Base-by-base conservation (phyloP, 176 grass and related monocot genomes). In the Elymus sibiricus region DNA sequence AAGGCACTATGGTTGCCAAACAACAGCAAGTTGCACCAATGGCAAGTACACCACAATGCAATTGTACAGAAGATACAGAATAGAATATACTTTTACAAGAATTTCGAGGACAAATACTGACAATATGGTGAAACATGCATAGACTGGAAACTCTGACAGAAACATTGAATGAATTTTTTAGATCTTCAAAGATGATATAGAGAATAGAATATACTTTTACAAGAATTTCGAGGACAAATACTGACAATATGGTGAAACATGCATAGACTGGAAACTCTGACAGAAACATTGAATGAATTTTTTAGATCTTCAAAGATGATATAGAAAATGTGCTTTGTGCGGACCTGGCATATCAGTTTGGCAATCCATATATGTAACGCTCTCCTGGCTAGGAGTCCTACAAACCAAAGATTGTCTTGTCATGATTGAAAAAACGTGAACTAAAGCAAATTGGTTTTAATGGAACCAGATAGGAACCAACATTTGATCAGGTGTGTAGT, bases 311-410 rank as follows among this genome's bases (percentile, higher is more conserved):
- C 19, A 16, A 46, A 61, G 55, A 77, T 26, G 53, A 7, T 74
- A 15, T 1, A 32, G 31, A 77, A 81, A 44, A 75, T 59, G 13
- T 62, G 69, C 10, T 66, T 15, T 22, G 5, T 32, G 71, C 80
- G 81, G 49, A 94, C 92, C 92, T 94, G 90, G 85, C 79, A 49
- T 53, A 79, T 79, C 78, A 80, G 37, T 26, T 83, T 89, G 49
- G 76, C 11, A 60, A 79, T 71, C 78, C 28, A 42, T 25, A 67
- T 79, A 70, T 26, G 47, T 81, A 71, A 89, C 62, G 3, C 83
- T 89, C 85, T 87, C 88, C 85, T 46, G 69, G 65, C 26, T 85
- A 37, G 66, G 76, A 67, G 49, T 80, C 72, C 87, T 94, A 72
- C 16, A 86, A 80, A 87, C 44, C 68, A 37, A 13, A 88, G 39